Evolutionary conservation across 2,329 filamentous ascomycete species (phyloP).

Genomic region (Aspergillus japonicus): DNA sequence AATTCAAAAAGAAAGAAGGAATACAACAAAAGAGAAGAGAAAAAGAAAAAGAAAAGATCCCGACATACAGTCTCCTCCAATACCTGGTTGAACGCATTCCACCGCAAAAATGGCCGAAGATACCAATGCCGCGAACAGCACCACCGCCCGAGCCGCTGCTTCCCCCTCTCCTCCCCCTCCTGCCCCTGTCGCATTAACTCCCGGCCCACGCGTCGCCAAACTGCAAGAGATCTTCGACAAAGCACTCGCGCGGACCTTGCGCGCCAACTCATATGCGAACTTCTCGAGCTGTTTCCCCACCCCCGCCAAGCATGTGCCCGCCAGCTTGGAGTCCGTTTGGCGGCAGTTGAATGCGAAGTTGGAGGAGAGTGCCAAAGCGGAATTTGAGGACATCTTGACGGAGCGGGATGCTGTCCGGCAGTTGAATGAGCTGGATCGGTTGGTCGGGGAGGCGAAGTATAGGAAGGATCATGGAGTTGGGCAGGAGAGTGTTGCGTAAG

Average conservation of each 20-base stretch:
- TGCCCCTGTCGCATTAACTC: conserved; percentile 55
- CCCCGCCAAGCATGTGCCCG: conserved; percentile 56
- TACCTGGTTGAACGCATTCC: background rate
- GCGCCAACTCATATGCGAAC: conserved; percentile 60
- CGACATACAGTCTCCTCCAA: background rate
- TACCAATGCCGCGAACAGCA: conserved; percentile 10
- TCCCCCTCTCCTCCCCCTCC: conserved; percentile 54
- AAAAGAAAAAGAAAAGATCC: background rate
- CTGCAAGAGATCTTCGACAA: conserved; percentile 61
- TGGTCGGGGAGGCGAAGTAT: conserved; percentile 58
- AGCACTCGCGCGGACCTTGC: conserved; percentile 59
- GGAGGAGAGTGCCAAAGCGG: conserved; percentile 55
- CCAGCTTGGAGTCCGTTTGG: conserved; percentile 57
- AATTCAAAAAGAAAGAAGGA: too few relatives aligned
- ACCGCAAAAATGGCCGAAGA: conserved; percentile 22
- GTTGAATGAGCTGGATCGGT: conserved; percentile 60
- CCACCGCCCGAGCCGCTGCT: conserved; percentile 16
- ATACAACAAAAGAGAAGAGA: background rate
- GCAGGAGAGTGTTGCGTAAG: conserved; percentile 49
- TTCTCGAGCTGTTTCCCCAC: conserved; percentile 66
- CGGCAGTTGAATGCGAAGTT: conserved; percentile 59
- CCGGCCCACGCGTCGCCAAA: conserved; percentile 60
- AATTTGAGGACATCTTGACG: conserved; percentile 61
- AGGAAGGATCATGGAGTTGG: conserved; percentile 48
- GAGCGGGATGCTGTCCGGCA: conserved; percentile 57